A percentile compares a stretch with the other conserved stretches of the same genome.
These are phyloP conservation scores for Penicillium sp. DNA, from an alignment of 2,329 filamentous ascomycete species.

Conservation along the genomic window DNA sequence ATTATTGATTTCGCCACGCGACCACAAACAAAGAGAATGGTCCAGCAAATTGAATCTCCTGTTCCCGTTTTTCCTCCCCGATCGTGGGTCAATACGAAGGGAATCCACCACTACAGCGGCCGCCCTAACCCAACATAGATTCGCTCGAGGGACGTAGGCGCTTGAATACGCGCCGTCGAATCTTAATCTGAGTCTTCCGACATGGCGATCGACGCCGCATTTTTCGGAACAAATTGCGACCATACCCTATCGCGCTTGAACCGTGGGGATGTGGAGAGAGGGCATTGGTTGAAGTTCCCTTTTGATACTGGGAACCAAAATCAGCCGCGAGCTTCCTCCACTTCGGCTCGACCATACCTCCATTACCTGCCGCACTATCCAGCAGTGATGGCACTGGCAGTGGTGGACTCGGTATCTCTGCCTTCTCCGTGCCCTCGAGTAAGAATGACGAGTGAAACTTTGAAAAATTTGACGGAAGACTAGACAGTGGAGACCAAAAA, in stretches of 20 bases:
- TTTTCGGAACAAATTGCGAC: conserved; percentile 2
- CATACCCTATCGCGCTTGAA: conserved; percentile 1
- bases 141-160: not conserved
- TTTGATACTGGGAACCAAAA: not conserved
- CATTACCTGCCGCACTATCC: not conserved
- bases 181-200: conserved; percentile 2
- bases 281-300: conserved; percentile 2
- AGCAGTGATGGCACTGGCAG: conserved; percentile 1
- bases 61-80: not conserved
- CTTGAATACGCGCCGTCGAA: conserved; percentile 1
- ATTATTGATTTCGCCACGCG: conserved; percentile 2
- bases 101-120: not conserved
- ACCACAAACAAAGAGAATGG: not conserved
- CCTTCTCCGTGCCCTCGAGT: not conserved
- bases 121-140: not conserved
- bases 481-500: not conserved
- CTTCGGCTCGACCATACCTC: not conserved
- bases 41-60: not conserved
- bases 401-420: not conserved
- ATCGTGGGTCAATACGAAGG: not conserved
- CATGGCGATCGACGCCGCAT: conserved; percentile 8
- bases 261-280: not conserved
- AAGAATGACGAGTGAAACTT: not conserved
- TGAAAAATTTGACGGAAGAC: not conserved
- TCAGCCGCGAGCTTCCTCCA: conserved; percentile 5